Evolutionary conservation across 768 basidiomycete species (phyloP), one percentile per base, ranked within the genome.

Genomic region (Boletus insuetus): DNA sequence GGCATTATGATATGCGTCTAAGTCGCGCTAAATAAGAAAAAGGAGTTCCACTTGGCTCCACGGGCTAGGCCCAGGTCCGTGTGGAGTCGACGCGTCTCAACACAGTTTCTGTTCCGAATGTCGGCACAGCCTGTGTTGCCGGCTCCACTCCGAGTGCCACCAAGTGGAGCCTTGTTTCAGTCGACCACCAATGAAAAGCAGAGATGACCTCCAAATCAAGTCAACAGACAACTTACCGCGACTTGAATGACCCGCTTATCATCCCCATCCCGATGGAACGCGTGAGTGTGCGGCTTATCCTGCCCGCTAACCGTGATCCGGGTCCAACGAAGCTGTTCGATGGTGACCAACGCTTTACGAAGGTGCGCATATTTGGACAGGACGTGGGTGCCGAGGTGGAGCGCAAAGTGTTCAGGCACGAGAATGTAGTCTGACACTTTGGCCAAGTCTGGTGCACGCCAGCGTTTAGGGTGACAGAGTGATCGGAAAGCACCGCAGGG

Each of bases 351-450:
- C 0, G 84, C 82, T 62, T 86, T 87, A 64, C 77, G 70, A 61
- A 94, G 79, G 61, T 94, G 93, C 0, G 79, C 73, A 64, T 96
- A 95, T 56, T 84, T 89, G 19, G 83, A 83, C 24, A 94, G 84
- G 40, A 97, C 76, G 73, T 94, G 87, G 0, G 87, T 82, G 1
- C 82, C 94, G 11, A 98, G 77, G 62, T 98, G 92, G 10, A 96
- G 76, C 0, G 89, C 95, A 64, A 98, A 98, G 47, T 82, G 79
- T 64, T 94, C 91, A 0, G 94, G 86, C 41, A 79, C 77, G 44
- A 97, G 82, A 54, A 97, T 81, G 64, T 97, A 81, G 4, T 94
- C 92, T 0, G 94, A 96, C 13, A 84, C 80, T 73, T 98, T 98
- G 26, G 95, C 92, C 19, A 95, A 74, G 61, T 89, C 89, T 91